Base-by-base conservation (phyloP, 73 alveolate species). In the Uronychia setigera region DNA sequence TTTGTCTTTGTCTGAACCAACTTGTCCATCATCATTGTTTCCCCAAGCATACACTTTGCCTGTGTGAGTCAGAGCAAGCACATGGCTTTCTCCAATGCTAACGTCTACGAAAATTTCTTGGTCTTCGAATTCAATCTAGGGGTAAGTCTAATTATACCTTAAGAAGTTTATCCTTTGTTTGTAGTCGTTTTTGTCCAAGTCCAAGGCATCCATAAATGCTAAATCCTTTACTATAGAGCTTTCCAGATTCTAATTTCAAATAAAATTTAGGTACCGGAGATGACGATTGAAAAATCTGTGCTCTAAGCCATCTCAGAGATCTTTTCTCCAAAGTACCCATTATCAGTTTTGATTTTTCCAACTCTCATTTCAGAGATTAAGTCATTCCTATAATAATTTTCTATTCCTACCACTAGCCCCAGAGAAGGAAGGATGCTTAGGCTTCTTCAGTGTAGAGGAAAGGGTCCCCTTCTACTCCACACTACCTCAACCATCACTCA, bases 31-130 rank as follows among this genome's bases (percentile, higher is more conserved):
- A 0, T 29, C 27, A 59, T 80, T 58, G 9, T n/a, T 27, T 27
- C 86, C 86, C 78, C 75, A 80, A 13, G 86, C 35, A 58, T 80
- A 80, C 58, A 80, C 86, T 58, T 80, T 80, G 1, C 86, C 86
- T n/a, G 79, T 46, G 9, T 29, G 57, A 13, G 79, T 35, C 5
- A 80, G 32, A 1, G 77, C 77, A 0, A 80, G 79, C 1, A 82
- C 83, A 74, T 82, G 89, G 35, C 35, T 82, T 33, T 28, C 32
- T 1, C 89, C 89, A 0, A 74, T 78, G 1, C 32, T 74, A 0
- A 82, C 35, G 58, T 74, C 81, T 5, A 76, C 81, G 67, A 46
- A 46, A 11, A 46, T 46, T 11, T 46, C 67, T 46, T 46, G 5
- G n/a, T 19, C 67, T 19, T 5, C 67, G n/a, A 46, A 46, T 46